Base-by-base conservation (phyloP, 106 monocot genomes). In the Acanthochlamys bracteata region DNA sequence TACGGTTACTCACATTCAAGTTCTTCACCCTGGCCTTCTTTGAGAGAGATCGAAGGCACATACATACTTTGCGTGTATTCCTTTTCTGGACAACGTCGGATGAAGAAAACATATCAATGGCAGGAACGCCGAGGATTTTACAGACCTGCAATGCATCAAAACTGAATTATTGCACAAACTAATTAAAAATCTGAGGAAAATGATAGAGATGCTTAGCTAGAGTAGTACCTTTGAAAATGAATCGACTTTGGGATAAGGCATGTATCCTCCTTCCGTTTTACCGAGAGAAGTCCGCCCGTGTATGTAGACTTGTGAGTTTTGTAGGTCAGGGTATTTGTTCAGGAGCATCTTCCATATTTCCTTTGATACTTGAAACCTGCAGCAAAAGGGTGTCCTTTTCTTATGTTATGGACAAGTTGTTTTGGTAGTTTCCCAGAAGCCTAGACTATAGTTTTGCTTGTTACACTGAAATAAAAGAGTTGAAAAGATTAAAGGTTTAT, bases 11-110 rank as follows among this genome's bases (percentile, higher is more conserved):
- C 69, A 88, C 87, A 46, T 66, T 67, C 53, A 88, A 69, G 25
- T 75, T 59, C 59, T 66, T 80, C 25, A 51, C 60, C 53, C 73
- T 78, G 27, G 87, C 73, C 57, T 73, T 88, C 39, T 83, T 88
- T 22, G 87, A 88, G n/a, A 88, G 71, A 47, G 80, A 88, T 24
- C 87, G 87, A 57, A 88, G 77, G 57, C 87, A 88, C 80, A 88
- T 88, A 61, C 87, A 88, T 33, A 87, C 86, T 74, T 73, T 79
- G 25, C 86, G 86, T 58, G 65, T 57, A 69, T 87, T 74, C 65
- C 86, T 74, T 79, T 74, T 87, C 56, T 83, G 82, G 43, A 87
- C 86, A 20, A 80, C 86, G 72, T 87, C 86, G 20, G 86, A 77
- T 25, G 86, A 79, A 13, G 80, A 71, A 46, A 83, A 87, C 62